phyloP scores from a whole-genome alignment of 2,329 filamentous ascomycete genomes.

The Hymenoscyphus fraxineus region DNA sequence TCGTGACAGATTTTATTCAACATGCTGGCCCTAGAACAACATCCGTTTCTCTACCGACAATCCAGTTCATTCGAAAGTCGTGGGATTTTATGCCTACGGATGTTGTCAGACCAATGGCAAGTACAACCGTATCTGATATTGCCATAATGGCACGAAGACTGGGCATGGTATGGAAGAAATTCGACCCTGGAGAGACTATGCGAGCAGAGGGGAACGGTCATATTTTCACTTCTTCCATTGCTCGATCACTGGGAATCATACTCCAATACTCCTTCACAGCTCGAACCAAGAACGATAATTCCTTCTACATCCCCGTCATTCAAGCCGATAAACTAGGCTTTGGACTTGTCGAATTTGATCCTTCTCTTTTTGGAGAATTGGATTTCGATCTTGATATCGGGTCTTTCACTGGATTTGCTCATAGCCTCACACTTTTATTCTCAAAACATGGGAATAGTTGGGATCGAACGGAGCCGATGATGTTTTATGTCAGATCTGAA shows the following conservation, averaged over 20 bases:
- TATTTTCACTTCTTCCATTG: slow-evolving; percentile 26
- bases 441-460: neutral
- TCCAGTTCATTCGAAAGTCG: slow-evolving; percentile 22
- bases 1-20: slow-evolving; percentile 9
- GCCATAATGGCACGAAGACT: slow-evolving; percentile 28
- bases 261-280: slow-evolving; percentile 21
- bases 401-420: slow-evolving; percentile 12
- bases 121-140: slow-evolving; percentile 24
- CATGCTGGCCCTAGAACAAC: neutral
- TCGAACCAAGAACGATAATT: slow-evolving; percentile 5
- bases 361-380: slow-evolving; percentile 8
- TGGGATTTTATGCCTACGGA: slow-evolving; percentile 33
- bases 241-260: slow-evolving; percentile 24
- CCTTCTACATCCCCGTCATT: slow-evolving; percentile 14
- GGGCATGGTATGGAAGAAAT: slow-evolving; percentile 30
- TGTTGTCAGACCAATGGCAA: slow-evolving; percentile 28
- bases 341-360: slow-evolving; percentile 16
- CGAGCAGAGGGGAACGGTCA: slow-evolving; percentile 31
- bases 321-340: slow-evolving; percentile 21
- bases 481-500: neutral
- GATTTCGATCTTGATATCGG: slow-evolving; percentile 16
- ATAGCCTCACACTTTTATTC: slow-evolving; percentile 8
- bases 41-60: slow-evolving; percentile 4
- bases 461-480: neutral
- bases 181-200: slow-evolving; percentile 26